Evolutionary conservation across 208 protist genomes (phyloP), one percentile per base, ranked within the genome.

Genomic region (Angomonas deanei): DNA sequence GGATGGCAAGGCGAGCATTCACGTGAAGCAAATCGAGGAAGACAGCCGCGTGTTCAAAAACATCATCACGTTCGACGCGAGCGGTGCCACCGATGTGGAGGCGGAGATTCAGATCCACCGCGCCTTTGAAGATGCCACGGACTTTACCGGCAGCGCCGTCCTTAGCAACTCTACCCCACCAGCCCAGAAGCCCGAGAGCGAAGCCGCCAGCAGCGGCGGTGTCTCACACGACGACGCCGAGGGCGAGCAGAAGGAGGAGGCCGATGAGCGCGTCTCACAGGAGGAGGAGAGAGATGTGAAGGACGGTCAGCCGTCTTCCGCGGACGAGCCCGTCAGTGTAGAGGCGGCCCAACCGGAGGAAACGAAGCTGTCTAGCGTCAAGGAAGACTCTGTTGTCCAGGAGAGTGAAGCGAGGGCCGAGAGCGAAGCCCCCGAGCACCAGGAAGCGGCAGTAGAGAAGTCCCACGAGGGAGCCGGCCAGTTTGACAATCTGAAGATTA

Each of bases 21-120:
- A 76, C 54, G 71, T 75, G 33, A 84, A 75, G 46, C 69, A 67
- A 27, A 11, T 88, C 23, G 48, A 61, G 8, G 47, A 34, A 21
- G 71, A 62, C 27, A 76, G 57, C 56, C 65, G 60, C 47, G 77
- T 75, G 24, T 84, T 88, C 54, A 59, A 53, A 11, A 88, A 88
- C 68, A 66, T 71, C 47, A 32, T 72, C 30, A 54, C 62, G 28
- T 81, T 76, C 66, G 15, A 21, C 11, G 64, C 56, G 3, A 64
- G 48, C 27, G 59, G 34, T 6, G 38, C 55, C 39, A 28, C 55
- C 0, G 61, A 42, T 17, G 59, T 71, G 13, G 66, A 81, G 63
- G 64, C 63, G 50, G 67, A 80, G 42, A 71, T 72, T 49, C 84
- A 91, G 61, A 63, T 69, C 47, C 66, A 74, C 55, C 42, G 62